Percentiles rank a stretch among this genome's conserved stretches.
Conservation (phyloP, 192 early-diverging fungal genomes). For the Gaertneriomyces semiglobifer region DNA sequence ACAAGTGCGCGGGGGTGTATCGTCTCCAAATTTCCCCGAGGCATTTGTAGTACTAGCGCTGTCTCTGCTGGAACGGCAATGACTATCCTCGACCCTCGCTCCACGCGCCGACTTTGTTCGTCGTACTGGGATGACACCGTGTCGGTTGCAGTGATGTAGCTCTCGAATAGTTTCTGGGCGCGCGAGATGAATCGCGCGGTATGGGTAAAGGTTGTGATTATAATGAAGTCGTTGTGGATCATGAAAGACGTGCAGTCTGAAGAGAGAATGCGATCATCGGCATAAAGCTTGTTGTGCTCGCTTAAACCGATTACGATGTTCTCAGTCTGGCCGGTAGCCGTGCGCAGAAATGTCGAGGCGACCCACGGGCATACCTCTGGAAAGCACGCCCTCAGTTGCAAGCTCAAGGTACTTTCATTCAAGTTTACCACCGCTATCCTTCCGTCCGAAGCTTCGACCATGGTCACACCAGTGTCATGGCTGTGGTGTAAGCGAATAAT, state of each 20-base stretch:
- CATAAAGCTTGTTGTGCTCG: slow-evolving; percentile 80
- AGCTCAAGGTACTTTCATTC: slow-evolving; percentile 42
- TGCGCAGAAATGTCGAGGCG: slow-evolving; percentile 21
- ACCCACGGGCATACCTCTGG: slow-evolving; percentile 59
- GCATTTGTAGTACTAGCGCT: slow-evolving; percentile 85
- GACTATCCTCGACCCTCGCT: slow-evolving; percentile 87
- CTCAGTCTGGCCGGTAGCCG: neutral
- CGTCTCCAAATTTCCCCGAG: slow-evolving; percentile 94
- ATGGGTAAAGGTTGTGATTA: slow-evolving; percentile 84
- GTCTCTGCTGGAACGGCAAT: slow-evolving; percentile 66
- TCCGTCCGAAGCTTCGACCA: slow-evolving; percentile 24
- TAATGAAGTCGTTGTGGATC: slow-evolving; percentile 73
- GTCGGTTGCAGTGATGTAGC: slow-evolving; percentile 15
- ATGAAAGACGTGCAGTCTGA: slow-evolving; percentile 83
- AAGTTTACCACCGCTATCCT: slow-evolving; percentile 13
- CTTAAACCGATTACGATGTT: slow-evolving; percentile 67
- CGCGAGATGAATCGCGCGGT: slow-evolving; percentile 57
- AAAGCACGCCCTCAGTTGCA: slow-evolving; percentile 17
- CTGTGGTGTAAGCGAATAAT: slow-evolving; percentile 20
- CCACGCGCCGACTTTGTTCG: slow-evolving; percentile 73
- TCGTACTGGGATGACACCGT: slow-evolving; percentile 52
- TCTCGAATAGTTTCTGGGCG: neutral
- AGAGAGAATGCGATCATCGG: slow-evolving; percentile 64
- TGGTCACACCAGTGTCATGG: slow-evolving; percentile 1
- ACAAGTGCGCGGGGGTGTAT: slow-evolving; percentile 87